Percentiles rank a stretch among this genome's conserved stretches.
These are phyloP conservation scores for Mucor indicus DNA, from an alignment of 371 early-diverging fungal species.

Conservation along the genomic window DNA sequence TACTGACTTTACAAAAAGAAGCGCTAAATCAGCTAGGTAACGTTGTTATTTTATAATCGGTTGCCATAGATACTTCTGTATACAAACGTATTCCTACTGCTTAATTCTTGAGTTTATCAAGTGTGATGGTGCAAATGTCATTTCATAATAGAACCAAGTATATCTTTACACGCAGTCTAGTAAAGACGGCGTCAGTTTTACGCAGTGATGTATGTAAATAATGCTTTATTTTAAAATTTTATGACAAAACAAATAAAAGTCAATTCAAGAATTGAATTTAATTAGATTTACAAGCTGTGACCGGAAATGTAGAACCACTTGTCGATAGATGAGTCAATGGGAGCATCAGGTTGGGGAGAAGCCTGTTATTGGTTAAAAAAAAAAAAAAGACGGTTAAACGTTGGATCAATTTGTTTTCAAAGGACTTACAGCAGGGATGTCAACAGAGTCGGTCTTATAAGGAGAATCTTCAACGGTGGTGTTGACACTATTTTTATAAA, in stretches of 20 bases:
- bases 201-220: too few relatives aligned
- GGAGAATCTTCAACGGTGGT: conserved; percentile 71
- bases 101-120: too few relatives aligned
- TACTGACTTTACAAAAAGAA: too few relatives aligned
- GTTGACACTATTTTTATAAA: conserved; percentile 52
- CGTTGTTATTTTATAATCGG: too few relatives aligned
- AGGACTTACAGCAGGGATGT: conserved; percentile 65
- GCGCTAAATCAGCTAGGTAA: too few relatives aligned
- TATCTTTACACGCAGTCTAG: too few relatives aligned
- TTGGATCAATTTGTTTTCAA: neutral
- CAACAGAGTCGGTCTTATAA: conserved; percentile 59
- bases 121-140: too few relatives aligned
- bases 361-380: conserved; percentile 13
- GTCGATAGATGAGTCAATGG: conserved; percentile 79
- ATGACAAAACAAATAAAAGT: conserved; percentile 1
- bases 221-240: too few relatives aligned
- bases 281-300: conserved; percentile 61
- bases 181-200: too few relatives aligned
- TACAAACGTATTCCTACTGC: too few relatives aligned
- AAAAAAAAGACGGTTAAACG: neutral
- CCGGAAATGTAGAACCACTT: conserved; percentile 97
- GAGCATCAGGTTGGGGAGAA: conserved; percentile 46
- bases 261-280: neutral
- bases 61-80: too few relatives aligned
- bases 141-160: too few relatives aligned